These are phyloP conservation scores for Vitis amurensis DNA, from an alignment of 164 flowering plant species.

Conservation along the genomic window DNA sequence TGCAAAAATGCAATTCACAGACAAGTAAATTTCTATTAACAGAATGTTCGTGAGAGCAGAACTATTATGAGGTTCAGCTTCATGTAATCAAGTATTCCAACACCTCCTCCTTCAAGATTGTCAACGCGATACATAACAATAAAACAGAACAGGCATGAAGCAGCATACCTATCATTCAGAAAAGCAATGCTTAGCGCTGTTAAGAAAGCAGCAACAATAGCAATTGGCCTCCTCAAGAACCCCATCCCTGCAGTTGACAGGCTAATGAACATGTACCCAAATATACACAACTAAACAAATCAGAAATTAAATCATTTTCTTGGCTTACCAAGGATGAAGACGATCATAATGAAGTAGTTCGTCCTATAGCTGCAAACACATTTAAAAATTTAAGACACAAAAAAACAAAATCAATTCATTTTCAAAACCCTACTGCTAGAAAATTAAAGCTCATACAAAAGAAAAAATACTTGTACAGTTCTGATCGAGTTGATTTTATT, in stretches of 20 bases:
- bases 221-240: conserved; percentile 76
- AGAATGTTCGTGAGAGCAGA: not conserved
- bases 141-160: not conserved
- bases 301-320: not conserved
- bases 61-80: too few relatives aligned
- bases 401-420: not conserved
- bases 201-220: conserved; percentile 78
- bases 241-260: conserved; percentile 60
- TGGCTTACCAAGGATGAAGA: conserved; percentile 68
- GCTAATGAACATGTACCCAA: not conserved
- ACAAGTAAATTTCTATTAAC: not conserved
- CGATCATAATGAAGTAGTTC: conserved; percentile 79
- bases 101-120: not conserved
- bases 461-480: too few relatives aligned
- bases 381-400: not conserved
- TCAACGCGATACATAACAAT: not conserved
- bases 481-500: too few relatives aligned
- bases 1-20: not conserved
- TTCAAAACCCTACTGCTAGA: not conserved
- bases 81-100: not conserved
- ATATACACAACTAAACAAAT: not conserved
- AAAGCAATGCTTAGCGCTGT: conserved; percentile 79
- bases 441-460: not conserved
- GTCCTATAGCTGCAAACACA: conserved; percentile 78
- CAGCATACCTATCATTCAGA: conserved; percentile 82